phyloP scores from a whole-genome alignment of 1,139 yeast species.

The Saccharomycopsis phalli region DNA sequence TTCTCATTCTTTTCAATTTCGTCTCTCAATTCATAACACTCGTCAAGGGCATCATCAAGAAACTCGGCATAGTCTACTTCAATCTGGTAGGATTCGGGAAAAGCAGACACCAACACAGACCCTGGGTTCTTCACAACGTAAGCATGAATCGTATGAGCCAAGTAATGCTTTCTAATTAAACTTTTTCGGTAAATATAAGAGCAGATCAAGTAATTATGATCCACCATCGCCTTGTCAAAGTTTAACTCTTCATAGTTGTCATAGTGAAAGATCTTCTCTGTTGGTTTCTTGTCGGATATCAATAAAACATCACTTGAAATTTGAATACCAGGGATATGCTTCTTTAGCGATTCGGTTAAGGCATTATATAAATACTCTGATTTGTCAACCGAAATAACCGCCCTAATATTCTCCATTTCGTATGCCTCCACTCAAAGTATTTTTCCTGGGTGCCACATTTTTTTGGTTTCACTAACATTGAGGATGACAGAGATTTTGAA shows the following conservation, averaged over 20 bases:
- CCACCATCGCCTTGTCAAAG: conserved; percentile 46
- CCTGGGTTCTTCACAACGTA: conserved; percentile 67
- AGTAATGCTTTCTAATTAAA: conserved; percentile 78
- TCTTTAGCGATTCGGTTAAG: conserved; percentile 35
- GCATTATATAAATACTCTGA: conserved; percentile 54
- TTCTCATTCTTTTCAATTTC: conserved; percentile 58
- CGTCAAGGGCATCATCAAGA: conserved; percentile 86
- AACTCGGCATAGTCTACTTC: conserved; percentile 97
- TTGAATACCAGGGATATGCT: conserved; percentile 26
- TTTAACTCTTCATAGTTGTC: conserved; percentile 89
- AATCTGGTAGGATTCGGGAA: conserved; percentile 68
- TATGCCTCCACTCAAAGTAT: neutral
- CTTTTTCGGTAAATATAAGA: conserved; percentile 84
- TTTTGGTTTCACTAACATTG: neutral
- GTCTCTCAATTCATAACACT: conserved; percentile 76
- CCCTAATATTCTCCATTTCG: neutral
- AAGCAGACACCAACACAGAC: conserved; percentile 49
- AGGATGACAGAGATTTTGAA: conserved; percentile 36
- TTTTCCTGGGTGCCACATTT: neutral
- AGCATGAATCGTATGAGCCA: conserved; percentile 70
- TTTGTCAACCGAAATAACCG: conserved; percentile 26
- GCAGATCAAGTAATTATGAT: conserved; percentile 53
- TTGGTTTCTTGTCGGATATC: conserved; percentile 14
- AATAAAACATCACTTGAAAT: conserved; percentile 18
- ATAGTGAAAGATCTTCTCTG: conserved; percentile 50